Evolutionary conservation across 2,329 filamentous ascomycete genomes (phyloP).

Genomic region (Aspergillus quadrilineatus): DNA sequence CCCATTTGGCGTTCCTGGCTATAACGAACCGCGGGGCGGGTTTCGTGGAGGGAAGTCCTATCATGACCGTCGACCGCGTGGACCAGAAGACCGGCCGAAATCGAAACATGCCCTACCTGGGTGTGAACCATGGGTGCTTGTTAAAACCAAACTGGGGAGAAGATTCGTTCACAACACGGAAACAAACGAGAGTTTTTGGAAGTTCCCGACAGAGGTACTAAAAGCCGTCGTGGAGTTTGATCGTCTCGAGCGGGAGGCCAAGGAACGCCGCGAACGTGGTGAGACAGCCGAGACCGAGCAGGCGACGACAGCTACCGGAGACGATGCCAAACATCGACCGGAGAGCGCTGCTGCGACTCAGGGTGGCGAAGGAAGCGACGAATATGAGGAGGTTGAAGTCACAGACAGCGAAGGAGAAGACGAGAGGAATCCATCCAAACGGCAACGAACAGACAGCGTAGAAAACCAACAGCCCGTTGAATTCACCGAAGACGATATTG

Average conservation of each 20-base stretch:
- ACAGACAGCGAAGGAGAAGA: conserved; percentile 58
- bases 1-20: conserved; percentile 20
- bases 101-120: conserved; percentile 76
- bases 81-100: conserved; percentile 76
- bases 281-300: conserved; percentile 15
- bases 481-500: conserved; percentile 92
- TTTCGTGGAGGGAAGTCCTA: conserved; percentile 54
- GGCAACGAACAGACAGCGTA: conserved; percentile 54
- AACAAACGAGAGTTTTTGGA: conserved; percentile 91
- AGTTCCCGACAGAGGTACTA: conserved; percentile 84
- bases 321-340: conserved; percentile 5
- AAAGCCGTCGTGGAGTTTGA: conserved; percentile 69
- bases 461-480: conserved; percentile 59
- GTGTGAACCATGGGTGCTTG: conserved; percentile 82
- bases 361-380: conserved; percentile 59
- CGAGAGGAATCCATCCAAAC: conserved; percentile 55
- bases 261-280: conserved; percentile 3
- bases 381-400: conserved; percentile 77
- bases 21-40: conserved; percentile 48
- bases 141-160: conserved; percentile 87
- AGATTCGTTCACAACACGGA: conserved; percentile 86
- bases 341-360: conserved; percentile 27
- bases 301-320: conserved; percentile 16
- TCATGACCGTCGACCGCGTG: conserved; percentile 62
- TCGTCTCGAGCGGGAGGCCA: conserved; percentile 68